Base-by-base conservation (phyloP, 768 basidiomycete genomes). In the Saitozyma sp. region DNA sequence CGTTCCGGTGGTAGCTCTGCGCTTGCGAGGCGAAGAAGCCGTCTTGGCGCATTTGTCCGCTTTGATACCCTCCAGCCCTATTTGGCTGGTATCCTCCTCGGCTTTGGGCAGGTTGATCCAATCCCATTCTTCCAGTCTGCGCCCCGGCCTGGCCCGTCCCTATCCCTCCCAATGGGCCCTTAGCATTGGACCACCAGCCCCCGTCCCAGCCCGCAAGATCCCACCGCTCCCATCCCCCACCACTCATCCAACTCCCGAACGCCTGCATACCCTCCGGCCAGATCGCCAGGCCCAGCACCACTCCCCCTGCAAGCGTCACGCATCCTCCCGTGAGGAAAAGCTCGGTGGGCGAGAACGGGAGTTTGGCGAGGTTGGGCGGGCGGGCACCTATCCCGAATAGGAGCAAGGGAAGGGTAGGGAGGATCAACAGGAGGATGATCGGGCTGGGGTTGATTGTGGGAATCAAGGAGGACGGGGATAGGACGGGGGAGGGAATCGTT, bases 321-420 rank as follows among this genome's bases (percentile, higher is more conserved):
- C 72, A 69, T 5, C 64, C 74, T 8, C 60, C 61, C 5, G 71
- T 75, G 37, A 57, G 60, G 59, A 65, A 75, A 6, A 75, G 16
- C 39, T 75, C 70, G 38, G 59, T 56, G 39, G 65, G 67, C 3
- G 65, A 50, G 62, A 75, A 72, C 8, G 71, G 74, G 16, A 70
- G 52, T 43, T 51, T 39, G 17, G 64, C 68, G 4, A 66, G 67
- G 41, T 69, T 61, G 16, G 74, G 74, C 41, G 71, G 74, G 62
- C 71, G 43, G 16, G 74, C 71, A 7, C 71, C 74, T 9, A 75
- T 38, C 6, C 64, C 66, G 61, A 73, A 73, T 6, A 75, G 57
- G 0, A 71, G 39, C 14, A 75, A 60, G 3, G 74, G 74, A 40
- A 75, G 63, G 6, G 63, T 57, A 37, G 74, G 74, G 13, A 76